Conservation (phyloP, 306 rosid species). For the Lathyrus tuberosus region DNA sequence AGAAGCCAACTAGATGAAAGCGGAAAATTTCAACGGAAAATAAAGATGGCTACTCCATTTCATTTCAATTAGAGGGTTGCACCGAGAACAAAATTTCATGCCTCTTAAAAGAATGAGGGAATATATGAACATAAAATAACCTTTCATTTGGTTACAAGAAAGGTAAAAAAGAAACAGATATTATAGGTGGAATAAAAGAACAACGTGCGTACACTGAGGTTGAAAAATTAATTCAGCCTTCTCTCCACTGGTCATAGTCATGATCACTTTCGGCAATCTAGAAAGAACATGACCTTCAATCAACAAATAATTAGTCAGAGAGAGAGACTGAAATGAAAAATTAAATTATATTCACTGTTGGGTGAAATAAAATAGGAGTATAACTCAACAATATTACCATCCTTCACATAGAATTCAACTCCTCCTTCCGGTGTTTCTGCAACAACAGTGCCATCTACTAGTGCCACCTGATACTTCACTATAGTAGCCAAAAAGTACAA, state of each 20-base stretch:
- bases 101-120: slow-evolving; percentile 12
- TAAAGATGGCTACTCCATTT: slow-evolving; percentile 1
- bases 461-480: slow-evolving; percentile 58
- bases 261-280: slow-evolving; percentile 57
- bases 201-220: slow-evolving; percentile 59
- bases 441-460: slow-evolving; percentile 62
- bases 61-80: slow-evolving; percentile 13
- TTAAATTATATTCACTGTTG: not conserved
- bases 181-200: slow-evolving; percentile 30
- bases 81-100: slow-evolving; percentile 1
- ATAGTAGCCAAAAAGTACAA: slow-evolving; percentile 33
- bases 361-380: slow-evolving; percentile 10
- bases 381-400: slow-evolving; percentile 50
- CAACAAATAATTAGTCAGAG: slow-evolving; percentile 15
- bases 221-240: slow-evolving; percentile 70
- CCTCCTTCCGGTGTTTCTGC: slow-evolving; percentile 63
- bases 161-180: slow-evolving; percentile 12
- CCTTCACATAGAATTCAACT: slow-evolving; percentile 61
- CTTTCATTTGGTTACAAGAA: slow-evolving; percentile 6
- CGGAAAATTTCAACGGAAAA: slow-evolving; percentile 7
- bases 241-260: slow-evolving; percentile 69
- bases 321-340: slow-evolving; percentile 27
- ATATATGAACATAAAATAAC: slow-evolving; percentile 12
- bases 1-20: slow-evolving; percentile 6
- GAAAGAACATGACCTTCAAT: slow-evolving; percentile 59